A percentile compares a stretch with the other conserved stretches of the same genome.
Evolutionary conservation across 108 stramenopile species (phyloP).

Genomic region (Pseudonitzschia delicatissima): DNA sequence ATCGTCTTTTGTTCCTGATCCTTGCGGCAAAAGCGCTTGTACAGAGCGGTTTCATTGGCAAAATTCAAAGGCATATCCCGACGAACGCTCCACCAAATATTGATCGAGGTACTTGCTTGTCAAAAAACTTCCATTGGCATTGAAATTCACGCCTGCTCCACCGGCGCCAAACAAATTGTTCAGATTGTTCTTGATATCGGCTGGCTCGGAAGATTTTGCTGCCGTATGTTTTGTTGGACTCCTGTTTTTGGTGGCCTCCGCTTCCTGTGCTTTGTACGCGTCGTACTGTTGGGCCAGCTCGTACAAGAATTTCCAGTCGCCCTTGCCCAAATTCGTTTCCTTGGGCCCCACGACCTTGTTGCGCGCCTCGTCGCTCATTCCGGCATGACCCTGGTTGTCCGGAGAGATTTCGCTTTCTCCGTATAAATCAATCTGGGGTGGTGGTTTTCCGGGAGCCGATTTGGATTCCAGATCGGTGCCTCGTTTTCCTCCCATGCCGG

Average conservation of each 20-base stretch:
- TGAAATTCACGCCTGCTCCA: slow-evolving; percentile 13
- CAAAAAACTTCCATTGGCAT: slow-evolving; percentile 33
- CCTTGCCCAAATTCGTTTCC: not conserved
- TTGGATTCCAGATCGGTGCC: not conserved
- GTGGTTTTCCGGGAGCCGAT: not conserved
- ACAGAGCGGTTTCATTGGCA: slow-evolving; percentile 26
- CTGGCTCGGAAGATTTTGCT: not conserved
- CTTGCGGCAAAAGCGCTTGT: slow-evolving; percentile 30
- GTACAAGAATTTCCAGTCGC: slow-evolving; percentile 32
- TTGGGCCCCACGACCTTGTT: slow-evolving; percentile 10
- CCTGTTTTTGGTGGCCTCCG: slow-evolving; percentile 8
- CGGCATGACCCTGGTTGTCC: not conserved
- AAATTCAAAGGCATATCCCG: slow-evolving; percentile 32
- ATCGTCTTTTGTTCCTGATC: slow-evolving; percentile 27
- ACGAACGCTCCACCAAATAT: slow-evolving; percentile 27
- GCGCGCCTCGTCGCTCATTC: slow-evolving; percentile 14
- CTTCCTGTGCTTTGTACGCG: slow-evolving; percentile 23
- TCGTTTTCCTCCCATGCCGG: not conserved
- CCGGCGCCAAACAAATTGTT: slow-evolving; percentile 26
- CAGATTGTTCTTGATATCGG: slow-evolving; percentile 19
- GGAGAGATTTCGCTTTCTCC: not conserved
- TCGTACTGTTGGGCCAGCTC: slow-evolving; percentile 30
- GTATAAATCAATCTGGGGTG: not conserved
- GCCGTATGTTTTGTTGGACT: not conserved
- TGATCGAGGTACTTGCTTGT: slow-evolving; percentile 20